phyloP scores from a whole-genome alignment of 345 rosid species.

The Iberis pinnata region DNA sequence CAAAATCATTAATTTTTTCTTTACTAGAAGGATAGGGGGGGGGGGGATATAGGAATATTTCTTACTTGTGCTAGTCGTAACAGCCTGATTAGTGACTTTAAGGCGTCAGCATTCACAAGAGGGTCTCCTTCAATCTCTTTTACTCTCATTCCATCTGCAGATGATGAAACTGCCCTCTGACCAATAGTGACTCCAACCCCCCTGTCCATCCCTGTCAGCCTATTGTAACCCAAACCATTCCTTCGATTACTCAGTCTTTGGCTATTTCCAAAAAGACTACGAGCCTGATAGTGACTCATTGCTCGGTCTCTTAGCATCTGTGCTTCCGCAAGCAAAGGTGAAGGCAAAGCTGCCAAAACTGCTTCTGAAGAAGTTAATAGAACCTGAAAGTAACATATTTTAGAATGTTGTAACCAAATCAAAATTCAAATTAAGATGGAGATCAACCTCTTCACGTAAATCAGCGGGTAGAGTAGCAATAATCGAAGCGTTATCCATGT shows the following conservation, averaged over 20 bases:
- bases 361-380: conserved; percentile 95
- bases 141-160: conserved; percentile 56
- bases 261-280: conserved; percentile 75
- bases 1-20: background rate
- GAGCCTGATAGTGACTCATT: conserved; percentile 97
- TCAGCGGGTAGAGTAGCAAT: conserved; percentile 97
- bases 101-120: conserved; percentile 59
- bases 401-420: conserved; percentile 14
- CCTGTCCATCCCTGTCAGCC: conserved; percentile 86
- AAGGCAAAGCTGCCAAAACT: conserved; percentile 83
- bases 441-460: conserved; percentile 88
- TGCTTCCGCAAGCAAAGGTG: conserved; percentile 93
- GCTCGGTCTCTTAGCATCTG: conserved; percentile 95
- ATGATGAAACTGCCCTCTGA: conserved; percentile 55
- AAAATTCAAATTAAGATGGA: conserved; percentile 13
- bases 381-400: conserved; percentile 45
- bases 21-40: conserved; percentile 4
- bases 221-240: conserved; percentile 84
- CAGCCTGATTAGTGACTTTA: conserved; percentile 74
- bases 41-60: conserved; percentile 12
- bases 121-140: conserved; percentile 89
- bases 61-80: conserved; percentile 80
- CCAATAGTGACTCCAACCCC: conserved; percentile 86
- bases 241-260: conserved; percentile 69
- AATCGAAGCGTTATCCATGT: conserved; percentile 97